Conservation (phyloP, 495 filamentous ascomycete species). For the Pyronema domesticum region DNA sequence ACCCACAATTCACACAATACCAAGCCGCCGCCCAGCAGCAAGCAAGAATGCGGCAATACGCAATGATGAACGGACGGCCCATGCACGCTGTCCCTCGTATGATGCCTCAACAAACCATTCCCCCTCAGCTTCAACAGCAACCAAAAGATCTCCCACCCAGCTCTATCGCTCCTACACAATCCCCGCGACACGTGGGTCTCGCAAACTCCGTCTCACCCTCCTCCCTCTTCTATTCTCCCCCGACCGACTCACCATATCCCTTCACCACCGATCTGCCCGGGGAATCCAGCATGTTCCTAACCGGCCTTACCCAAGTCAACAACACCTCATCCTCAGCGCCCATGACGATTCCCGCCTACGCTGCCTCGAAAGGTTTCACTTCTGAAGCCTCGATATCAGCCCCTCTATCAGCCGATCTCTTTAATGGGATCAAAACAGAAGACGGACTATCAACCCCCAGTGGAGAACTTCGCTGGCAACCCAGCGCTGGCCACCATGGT, state of each 20-base stretch:
- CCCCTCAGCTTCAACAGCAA: not conserved
- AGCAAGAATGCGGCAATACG: too few relatives aligned
- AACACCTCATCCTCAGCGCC: not conserved
- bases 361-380: not conserved
- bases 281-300: not conserved
- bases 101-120: too few relatives aligned
- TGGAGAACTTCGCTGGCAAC: not conserved
- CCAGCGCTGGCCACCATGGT: not conserved
- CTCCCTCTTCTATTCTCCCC: not conserved
- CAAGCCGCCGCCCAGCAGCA: too few relatives aligned
- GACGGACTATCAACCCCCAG: not conserved
- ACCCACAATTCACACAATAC: too few relatives aligned
- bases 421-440: not conserved
- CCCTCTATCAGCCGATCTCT: not conserved
- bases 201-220: not conserved
- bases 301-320: not conserved
- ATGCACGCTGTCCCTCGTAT: too few relatives aligned
- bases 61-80: too few relatives aligned
- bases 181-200: not conserved
- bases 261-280: slow-evolving; percentile 2
- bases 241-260: not conserved
- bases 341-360: not conserved
- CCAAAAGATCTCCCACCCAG: not conserved
- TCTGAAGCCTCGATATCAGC: not conserved
- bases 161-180: not conserved